A percentile compares a stretch with the other conserved stretches of the same genome.
Evolutionary conservation across 23 red algal species (phyloP).

Genomic region (Agarophyton chilense): DNA sequence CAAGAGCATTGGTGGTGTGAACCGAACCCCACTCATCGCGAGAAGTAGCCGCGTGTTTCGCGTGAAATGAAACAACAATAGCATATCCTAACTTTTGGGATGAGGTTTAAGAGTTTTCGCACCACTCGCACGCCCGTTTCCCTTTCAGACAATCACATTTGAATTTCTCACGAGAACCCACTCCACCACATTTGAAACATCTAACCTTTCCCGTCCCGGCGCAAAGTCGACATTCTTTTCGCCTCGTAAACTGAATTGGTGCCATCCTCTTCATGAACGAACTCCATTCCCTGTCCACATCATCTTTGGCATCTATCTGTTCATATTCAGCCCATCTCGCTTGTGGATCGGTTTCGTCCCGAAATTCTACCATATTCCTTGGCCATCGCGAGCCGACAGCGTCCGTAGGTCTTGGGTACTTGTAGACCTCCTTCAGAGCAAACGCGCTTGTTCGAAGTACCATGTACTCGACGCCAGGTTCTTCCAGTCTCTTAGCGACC

Average conservation of each 20-base stretch:
- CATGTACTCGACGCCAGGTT: constrained; percentile 21
- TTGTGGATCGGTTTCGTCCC: constrained; percentile 5
- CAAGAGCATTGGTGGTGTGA: too few relatives aligned
- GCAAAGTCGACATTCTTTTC: constrained; percentile 24
- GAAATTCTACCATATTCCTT: background rate
- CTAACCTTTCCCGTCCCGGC: constrained; percentile 39
- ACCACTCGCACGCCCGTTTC: constrained; percentile 55
- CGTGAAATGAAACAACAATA: too few relatives aligned
- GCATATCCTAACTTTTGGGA: too few relatives aligned
- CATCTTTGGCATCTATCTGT: constrained; percentile 14
- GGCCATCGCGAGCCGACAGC: constrained; percentile 32
- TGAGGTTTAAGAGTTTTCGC: background rate
- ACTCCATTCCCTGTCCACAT: constrained; percentile 58
- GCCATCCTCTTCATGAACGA: constrained; percentile 27
- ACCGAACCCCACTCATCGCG: too few relatives aligned
- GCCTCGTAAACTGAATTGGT: background rate
- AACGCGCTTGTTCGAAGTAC: constrained; percentile 4
- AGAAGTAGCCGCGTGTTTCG: too few relatives aligned
- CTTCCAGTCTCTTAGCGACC: constrained; percentile 13
- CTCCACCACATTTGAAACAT: constrained; percentile 56
- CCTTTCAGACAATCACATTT: constrained; percentile 39
- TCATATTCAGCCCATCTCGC: constrained; percentile 56
- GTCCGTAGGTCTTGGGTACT: constrained; percentile 14
- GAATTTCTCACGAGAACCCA: constrained; percentile 4
- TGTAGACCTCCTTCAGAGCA: background rate